phyloP scores from a whole-genome alignment of 2,329 filamentous ascomycete genomes.

The Fusarium sarcochroum region DNA sequence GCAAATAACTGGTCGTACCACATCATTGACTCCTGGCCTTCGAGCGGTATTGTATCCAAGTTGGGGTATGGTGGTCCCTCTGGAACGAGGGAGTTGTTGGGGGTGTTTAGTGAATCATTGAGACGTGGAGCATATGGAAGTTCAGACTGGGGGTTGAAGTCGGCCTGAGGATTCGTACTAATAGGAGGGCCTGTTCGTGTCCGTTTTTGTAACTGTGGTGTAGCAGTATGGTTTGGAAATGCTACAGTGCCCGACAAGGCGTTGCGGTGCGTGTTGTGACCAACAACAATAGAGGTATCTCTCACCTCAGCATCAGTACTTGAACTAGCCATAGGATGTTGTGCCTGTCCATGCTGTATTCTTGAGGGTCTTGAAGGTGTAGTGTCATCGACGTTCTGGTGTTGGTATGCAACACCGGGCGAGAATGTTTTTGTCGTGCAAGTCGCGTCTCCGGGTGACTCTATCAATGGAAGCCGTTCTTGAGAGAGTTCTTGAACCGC shows the following conservation, averaged over 20 bases:
- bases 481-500: conserved; percentile 48
- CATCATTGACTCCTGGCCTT: conserved; percentile 54
- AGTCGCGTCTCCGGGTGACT: conserved; percentile 30
- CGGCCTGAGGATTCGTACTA: neutral
- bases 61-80: neutral
- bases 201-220: conserved; percentile 12
- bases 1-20: conserved; percentile 55
- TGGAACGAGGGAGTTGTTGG: neutral
- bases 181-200: neutral
- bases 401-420: neutral
- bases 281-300: neutral
- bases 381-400: neutral
- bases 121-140: neutral
- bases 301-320: neutral
- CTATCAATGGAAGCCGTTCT: conserved; percentile 14
- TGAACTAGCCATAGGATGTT: neutral
- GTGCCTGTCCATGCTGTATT: neutral
- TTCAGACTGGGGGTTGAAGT: neutral
- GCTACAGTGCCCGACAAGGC: neutral
- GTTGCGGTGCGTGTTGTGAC: neutral
- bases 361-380: conserved; percentile 16
- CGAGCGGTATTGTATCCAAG: conserved; percentile 35
- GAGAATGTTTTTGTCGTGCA: conserved; percentile 17
- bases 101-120: neutral
- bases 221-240: neutral